A percentile compares a stretch with the other conserved stretches of the same genome.
phyloP scores from a whole-genome alignment of 2,329 filamentous ascomycete genomes.

The Sporothrix protearum region DNA sequence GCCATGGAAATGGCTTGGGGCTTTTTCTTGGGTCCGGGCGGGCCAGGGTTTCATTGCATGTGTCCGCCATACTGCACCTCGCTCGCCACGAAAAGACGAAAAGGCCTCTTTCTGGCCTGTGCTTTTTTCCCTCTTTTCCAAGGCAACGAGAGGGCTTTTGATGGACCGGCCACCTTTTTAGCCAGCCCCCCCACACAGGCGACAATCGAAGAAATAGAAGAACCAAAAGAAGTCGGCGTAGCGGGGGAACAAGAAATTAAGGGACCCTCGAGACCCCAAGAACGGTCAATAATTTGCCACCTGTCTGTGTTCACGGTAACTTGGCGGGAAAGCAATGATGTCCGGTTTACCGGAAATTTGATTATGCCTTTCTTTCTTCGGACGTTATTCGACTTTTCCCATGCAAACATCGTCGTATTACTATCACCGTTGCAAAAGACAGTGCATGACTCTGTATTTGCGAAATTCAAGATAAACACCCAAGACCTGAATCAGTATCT shows the following conservation, averaged over 20 bases:
- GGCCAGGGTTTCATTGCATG: constrained; percentile 8
- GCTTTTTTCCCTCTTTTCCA: neutral
- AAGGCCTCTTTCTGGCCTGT: neutral
- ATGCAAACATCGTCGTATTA: neutral
- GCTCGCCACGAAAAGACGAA: neutral
- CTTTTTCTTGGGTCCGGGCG: neutral
- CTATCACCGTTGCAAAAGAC: neutral
- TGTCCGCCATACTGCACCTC: neutral
- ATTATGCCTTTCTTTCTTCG: neutral
- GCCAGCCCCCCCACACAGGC: neutral
- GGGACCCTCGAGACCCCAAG: no score
- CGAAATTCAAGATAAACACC: neutral
- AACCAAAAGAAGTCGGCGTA: neutral
- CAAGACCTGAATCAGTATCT: neutral
- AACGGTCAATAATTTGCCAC: neutral
- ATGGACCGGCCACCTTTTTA: neutral
- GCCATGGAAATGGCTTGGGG: neutral
- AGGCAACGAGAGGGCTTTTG: neutral
- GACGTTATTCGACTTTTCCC: neutral
- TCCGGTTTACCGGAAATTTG: neutral
- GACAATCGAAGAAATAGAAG: neutral
- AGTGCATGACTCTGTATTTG: neutral
- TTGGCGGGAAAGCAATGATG: neutral
- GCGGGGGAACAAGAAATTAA: neutral
- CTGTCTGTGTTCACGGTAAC: neutral